phyloP scores from a whole-genome alignment of 2,329 filamentous ascomycete genomes.

The Fusarium tricinctum region DNA sequence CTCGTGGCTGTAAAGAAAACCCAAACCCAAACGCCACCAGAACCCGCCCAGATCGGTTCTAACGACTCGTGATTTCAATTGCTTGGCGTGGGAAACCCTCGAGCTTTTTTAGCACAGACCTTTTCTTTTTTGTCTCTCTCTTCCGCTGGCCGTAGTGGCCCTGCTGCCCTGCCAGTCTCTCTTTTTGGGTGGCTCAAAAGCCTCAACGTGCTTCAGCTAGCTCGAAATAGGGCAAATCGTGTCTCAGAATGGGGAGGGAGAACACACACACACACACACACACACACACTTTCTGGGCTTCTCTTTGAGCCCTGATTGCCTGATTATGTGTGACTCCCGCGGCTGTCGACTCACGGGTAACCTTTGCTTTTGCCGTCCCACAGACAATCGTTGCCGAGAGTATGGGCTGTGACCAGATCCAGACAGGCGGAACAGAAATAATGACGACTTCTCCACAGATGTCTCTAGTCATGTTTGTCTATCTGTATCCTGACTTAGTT shows the following conservation, averaged over 20 bases:
- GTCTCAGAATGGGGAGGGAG: slow-evolving; percentile 6
- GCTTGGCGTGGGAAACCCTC: slow-evolving; percentile 9
- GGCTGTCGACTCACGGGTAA: slow-evolving; percentile 12
- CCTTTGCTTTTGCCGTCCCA: slow-evolving; percentile 28
- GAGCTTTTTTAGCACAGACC: slow-evolving; percentile 40
- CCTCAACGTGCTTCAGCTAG: slow-evolving; percentile 13
- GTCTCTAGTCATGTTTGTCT: neutral
- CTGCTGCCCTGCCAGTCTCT: slow-evolving; percentile 17
- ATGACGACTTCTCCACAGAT: neutral
- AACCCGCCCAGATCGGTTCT: slow-evolving; percentile 16
- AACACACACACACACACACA: too few species aligned
- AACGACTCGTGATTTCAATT: slow-evolving; percentile 25
- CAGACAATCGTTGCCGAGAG: slow-evolving; percentile 15
- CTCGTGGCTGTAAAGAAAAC: slow-evolving; percentile 14
- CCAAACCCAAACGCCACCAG: slow-evolving; percentile 45
- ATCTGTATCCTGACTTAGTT: neutral
- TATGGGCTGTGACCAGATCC: slow-evolving; percentile 1
- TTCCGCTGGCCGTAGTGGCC: slow-evolving; percentile 23
- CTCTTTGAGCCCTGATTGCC: slow-evolving; percentile 38
- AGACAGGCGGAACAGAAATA: neutral
- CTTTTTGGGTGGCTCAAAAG: slow-evolving; percentile 17
- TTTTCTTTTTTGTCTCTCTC: slow-evolving; percentile 3
- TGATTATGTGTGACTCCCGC: neutral
- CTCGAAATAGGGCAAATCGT: slow-evolving; percentile 40
- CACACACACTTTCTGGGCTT: slow-evolving; percentile 15